Percentiles rank a stretch among this genome's conserved stretches.
These are phyloP conservation scores for Passalora sequoiae DNA, from an alignment of 2,329 filamentous ascomycete genomes.

Conservation along the genomic window DNA sequence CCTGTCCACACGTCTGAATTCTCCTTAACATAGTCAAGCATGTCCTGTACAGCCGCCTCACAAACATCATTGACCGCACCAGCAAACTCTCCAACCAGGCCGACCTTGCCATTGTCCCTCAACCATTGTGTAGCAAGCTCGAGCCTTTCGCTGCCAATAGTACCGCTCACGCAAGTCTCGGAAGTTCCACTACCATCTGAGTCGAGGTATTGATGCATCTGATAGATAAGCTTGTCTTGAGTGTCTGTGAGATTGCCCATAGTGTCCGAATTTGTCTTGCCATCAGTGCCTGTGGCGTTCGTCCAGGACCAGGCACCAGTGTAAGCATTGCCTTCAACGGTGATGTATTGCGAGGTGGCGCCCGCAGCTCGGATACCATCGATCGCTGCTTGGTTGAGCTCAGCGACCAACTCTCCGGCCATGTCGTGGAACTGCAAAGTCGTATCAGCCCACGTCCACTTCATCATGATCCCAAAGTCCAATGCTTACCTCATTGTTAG, in stretches of 20 bases:
- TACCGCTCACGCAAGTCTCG: conserved; percentile 46
- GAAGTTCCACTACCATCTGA: conserved; percentile 51
- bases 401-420: conserved; percentile 40
- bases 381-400: conserved; percentile 46
- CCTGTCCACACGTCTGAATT: conserved; percentile 53
- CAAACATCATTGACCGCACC: conserved; percentile 49
- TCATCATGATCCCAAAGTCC: too few relatives aligned
- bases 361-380: conserved; percentile 43
- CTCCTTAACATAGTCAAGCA: conserved; percentile 45
- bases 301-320: conserved; percentile 47
- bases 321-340: conserved; percentile 54
- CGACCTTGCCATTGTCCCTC: conserved; percentile 48
- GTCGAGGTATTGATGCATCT: conserved; percentile 61
- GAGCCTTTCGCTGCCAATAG: conserved; percentile 52
- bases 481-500: conserved; percentile 40
- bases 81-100: conserved; percentile 53
- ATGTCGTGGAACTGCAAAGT: conserved; percentile 36
- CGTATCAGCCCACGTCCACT: too few relatives aligned
- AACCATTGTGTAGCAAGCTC: conserved; percentile 51
- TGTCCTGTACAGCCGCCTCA: conserved; percentile 46
- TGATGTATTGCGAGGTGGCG: conserved; percentile 51
- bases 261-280: conserved; percentile 40
- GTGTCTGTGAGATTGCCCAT: conserved; percentile 49
- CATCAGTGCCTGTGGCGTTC: conserved; percentile 37
- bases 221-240: conserved; percentile 51